phyloP scores from a whole-genome alignment of 805 yeast species.

The Ogataea siamensis region DNA sequence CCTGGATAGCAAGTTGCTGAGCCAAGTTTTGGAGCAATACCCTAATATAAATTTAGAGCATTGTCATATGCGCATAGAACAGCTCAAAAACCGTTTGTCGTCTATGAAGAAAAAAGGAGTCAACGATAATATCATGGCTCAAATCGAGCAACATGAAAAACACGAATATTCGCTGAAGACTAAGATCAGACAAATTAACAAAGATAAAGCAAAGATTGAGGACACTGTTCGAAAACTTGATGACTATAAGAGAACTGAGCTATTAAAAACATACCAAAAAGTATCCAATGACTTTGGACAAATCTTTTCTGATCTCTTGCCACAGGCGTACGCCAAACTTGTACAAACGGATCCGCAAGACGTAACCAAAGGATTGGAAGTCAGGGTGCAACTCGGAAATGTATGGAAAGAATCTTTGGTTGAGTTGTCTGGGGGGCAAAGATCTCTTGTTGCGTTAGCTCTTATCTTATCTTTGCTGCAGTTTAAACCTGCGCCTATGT shows the following conservation, averaged over 20 bases:
- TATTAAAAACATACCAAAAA: conserved; percentile 79
- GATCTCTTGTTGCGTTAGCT: conserved; percentile 90
- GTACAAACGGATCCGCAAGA: conserved; percentile 79
- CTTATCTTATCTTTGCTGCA: conserved; percentile 88
- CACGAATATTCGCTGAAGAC: conserved; percentile 72
- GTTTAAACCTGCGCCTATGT: conserved; percentile 98
- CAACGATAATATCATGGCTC: conserved; percentile 81
- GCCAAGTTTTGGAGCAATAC: conserved; percentile 56
- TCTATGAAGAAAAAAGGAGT: conserved; percentile 74
- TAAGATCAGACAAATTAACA: conserved; percentile 84
- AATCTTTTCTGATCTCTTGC: conserved; percentile 83
- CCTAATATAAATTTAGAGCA: conserved; percentile 63
- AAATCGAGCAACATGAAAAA: conserved; percentile 89
- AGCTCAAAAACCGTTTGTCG: conserved; percentile 57
- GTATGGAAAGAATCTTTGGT: conserved; percentile 96
- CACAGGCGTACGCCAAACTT: conserved; percentile 85
- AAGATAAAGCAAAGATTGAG: conserved; percentile 84
- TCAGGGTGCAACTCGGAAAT: conserved; percentile 82
- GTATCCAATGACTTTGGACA: conserved; percentile 88
- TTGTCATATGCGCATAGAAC: conserved; percentile 54
- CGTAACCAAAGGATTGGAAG: conserved; percentile 87
- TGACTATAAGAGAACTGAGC: conserved; percentile 78
- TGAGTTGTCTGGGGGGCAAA: conserved; percentile 95
- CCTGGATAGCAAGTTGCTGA: conserved; percentile 55
- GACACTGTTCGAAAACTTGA: conserved; percentile 82